Percentiles rank a stretch among this genome's conserved stretches.
These are phyloP conservation scores for Linnemannia zychae DNA, from an alignment of 192 early-diverging fungal species.

Conservation along the genomic window DNA sequence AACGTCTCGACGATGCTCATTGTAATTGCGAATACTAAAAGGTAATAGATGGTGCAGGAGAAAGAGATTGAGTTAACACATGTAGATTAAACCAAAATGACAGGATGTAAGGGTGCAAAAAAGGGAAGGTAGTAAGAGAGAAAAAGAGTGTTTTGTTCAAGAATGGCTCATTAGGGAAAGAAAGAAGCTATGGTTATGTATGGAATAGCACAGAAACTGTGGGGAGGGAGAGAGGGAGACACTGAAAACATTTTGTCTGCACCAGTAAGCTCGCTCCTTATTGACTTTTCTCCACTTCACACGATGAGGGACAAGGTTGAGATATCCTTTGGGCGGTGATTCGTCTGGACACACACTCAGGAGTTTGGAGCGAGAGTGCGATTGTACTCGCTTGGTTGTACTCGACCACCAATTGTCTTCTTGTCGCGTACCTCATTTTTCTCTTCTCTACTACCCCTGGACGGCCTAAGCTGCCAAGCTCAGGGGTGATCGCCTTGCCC, in stretches of 20 bases:
- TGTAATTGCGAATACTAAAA: neutral
- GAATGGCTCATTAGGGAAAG: neutral
- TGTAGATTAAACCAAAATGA: neutral
- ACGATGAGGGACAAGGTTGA: no score
- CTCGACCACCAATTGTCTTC: neutral
- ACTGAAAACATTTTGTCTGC: no score
- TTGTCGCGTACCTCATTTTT: neutral
- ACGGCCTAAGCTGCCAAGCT: neutral
- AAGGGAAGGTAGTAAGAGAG: neutral
- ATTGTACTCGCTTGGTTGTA: neutral
- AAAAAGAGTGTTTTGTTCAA: neutral
- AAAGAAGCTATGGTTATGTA: neutral
- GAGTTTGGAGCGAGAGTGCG: neutral
- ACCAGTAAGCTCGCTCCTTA: neutral
- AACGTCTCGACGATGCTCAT: conserved; percentile 68
- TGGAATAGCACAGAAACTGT: neutral
- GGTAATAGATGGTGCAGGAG: neutral
- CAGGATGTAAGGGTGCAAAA: neutral
- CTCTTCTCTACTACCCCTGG: neutral
- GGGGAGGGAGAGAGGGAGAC: no score
- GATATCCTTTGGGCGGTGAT: neutral
- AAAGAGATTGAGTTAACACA: neutral
- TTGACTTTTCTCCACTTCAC: neutral
- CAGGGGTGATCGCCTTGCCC: neutral
- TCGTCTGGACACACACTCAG: neutral